Conservation (phyloP, 169 alveolate species). For the Babesia ovis region DNA sequence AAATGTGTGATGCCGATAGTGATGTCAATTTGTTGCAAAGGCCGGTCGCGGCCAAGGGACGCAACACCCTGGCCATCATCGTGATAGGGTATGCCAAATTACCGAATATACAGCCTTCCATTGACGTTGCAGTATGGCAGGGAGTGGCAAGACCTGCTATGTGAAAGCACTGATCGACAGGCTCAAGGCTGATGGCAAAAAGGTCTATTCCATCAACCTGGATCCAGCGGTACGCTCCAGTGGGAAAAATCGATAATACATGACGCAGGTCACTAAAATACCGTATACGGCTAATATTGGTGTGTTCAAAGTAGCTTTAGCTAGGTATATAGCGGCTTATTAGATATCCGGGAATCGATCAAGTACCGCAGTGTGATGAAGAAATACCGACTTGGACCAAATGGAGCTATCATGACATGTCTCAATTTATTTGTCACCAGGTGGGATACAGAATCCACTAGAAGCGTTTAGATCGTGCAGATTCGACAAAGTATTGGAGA, state of each 20-base stretch:
- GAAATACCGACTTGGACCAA: constrained; percentile 95
- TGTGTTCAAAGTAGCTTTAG: constrained; percentile 19
- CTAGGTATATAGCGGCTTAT: too few species aligned
- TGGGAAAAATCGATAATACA: constrained; percentile 65
- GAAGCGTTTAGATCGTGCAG: constrained; percentile 29
- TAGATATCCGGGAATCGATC: constrained; percentile 95
- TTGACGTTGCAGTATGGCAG: constrained; percentile 84
- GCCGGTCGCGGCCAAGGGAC: constrained; percentile 70
- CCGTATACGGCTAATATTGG: constrained; percentile 66
- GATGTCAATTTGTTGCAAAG: constrained; percentile 16
- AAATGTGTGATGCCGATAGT: constrained; percentile 11
- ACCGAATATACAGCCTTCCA: background rate
- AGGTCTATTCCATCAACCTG: constrained; percentile 93
- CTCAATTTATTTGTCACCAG: constrained; percentile 94
- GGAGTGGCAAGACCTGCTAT: constrained; percentile 94
- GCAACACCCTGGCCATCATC: constrained; percentile 67
- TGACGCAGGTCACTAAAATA: constrained; percentile 55
- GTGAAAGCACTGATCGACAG: constrained; percentile 81
- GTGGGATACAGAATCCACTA: constrained; percentile 19
- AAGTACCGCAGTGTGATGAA: constrained; percentile 95
- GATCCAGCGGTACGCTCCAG: constrained; percentile 95
- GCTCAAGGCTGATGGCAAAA: constrained; percentile 76
- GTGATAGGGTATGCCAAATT: constrained; percentile 60
- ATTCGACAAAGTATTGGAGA: constrained; percentile 90
- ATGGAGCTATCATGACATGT: constrained; percentile 98